Evolutionary conservation across 2,329 filamentous ascomycete genomes (phyloP), one percentile per base, ranked within the genome.

Genomic region (Byssoonygena ceratinophila): DNA sequence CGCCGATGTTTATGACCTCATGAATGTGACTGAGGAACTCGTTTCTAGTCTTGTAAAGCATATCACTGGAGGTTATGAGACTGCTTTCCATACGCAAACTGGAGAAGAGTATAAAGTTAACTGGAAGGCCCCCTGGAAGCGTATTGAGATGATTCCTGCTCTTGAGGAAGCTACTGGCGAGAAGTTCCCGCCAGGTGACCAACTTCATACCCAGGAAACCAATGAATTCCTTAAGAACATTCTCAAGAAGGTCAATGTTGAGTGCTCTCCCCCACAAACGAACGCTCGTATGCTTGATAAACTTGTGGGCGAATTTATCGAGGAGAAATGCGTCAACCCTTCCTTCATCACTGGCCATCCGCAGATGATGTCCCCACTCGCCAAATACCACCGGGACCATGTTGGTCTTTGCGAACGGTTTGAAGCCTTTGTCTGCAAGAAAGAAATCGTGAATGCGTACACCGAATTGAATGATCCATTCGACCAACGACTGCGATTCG

Each of bases 391-490:
- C 72, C 86, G 92, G 59, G 73, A 77, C 44, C 80, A 81, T 57
- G 79, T 84, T 50, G 92, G 91, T 63, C 80, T 98, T 31, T 96
- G 89, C 68, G 92, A 98, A 76, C 86, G 92, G 52, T 97, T 97
- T 70, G 92, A 98, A 73, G 90, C 87, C 9, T 98, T 98, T 61
- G 92, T 96, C 43, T 89, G 85, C 77, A 94, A 89, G 78, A 94
- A 92, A 80, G 91, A 97, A 69, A 96, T 97, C 60, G 85, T 84
- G 64, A 97, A 98, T 66, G 90, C 90, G 4, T 94, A 96, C 74
- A 97, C 91, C 36, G 92, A 98, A 81, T 83, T 98, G 79, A 94
- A 94, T 77, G 87, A 96, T 64, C 89, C 91, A 53, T 91, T 94
- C 64, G 90, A 96, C 71, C 92, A 98, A 76, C 82, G 92, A 57